A percentile compares a stretch with the other conserved stretches of the same genome.
phyloP scores from a whole-genome alignment of 2,329 filamentous ascomycete genomes.

The Magnaporthiopsis poae region DNA sequence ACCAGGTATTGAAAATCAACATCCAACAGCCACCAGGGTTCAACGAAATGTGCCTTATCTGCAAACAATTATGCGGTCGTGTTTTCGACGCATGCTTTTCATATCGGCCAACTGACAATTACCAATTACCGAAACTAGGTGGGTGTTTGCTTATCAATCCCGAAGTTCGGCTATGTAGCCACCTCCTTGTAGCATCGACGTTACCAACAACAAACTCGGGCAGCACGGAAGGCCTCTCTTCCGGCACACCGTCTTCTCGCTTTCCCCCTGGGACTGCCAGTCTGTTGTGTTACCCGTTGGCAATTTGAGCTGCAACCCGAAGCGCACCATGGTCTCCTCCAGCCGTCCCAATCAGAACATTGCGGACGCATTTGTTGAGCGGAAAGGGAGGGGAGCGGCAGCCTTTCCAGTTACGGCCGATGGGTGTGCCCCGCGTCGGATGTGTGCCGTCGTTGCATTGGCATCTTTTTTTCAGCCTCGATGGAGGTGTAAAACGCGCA shows the following conservation, averaged over 20 bases:
- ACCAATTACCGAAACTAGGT: background rate
- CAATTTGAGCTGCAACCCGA: background rate
- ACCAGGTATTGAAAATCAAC: too few species aligned
- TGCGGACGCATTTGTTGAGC: background rate
- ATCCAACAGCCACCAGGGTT: too few species aligned
- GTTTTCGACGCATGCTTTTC: background rate
- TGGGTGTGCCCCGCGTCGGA: background rate
- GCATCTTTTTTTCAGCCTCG: background rate
- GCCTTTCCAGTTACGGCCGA: background rate
- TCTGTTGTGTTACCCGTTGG: background rate
- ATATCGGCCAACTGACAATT: background rate
- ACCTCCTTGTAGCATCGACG: too few species aligned
- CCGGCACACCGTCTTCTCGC: background rate
- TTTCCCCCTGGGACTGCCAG: too few species aligned
- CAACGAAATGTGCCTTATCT: too few species aligned
- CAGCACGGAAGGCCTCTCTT: background rate
- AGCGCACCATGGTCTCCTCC: background rate
- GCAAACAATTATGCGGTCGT: too few species aligned
- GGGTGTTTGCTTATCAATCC: background rate
- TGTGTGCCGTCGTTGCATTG: background rate
- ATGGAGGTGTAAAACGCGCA: background rate
- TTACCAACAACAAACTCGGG: background rate
- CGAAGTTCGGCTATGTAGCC: background rate
- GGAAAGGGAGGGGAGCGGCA: background rate
- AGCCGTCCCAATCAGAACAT: background rate